Conservation (phyloP, 495 filamentous ascomycete genomes). For the Mytilinidion resinicola region DNA sequence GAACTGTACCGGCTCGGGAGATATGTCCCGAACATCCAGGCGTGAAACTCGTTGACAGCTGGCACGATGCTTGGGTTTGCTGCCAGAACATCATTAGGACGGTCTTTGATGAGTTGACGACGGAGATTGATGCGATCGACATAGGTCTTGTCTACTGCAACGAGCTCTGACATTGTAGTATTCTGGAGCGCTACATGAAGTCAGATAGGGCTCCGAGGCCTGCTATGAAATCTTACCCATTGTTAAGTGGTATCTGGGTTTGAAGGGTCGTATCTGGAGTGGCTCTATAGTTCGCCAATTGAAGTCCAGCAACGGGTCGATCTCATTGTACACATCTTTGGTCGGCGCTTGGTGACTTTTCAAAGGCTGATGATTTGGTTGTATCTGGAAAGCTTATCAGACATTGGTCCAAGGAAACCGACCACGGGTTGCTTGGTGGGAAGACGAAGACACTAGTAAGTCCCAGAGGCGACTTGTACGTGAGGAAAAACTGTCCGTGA, state of each 20-base stretch:
- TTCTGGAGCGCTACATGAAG: slow-evolving; percentile 42
- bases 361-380: no score
- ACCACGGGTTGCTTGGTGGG: no score
- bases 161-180: slow-evolving; percentile 53
- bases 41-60: slow-evolving; percentile 60
- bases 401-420: no score
- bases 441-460: no score
- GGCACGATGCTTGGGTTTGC: slow-evolving; percentile 38
- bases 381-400: no score
- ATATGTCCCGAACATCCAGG: slow-evolving; percentile 55
- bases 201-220: background rate
- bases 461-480: no score
- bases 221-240: slow-evolving; percentile 51
- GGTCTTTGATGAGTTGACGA: slow-evolving; percentile 42
- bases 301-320: slow-evolving; percentile 53
- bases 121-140: slow-evolving; percentile 50
- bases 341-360: background rate
- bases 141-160: slow-evolving; percentile 64
- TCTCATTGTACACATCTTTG: slow-evolving; percentile 30
- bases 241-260: slow-evolving; percentile 63
- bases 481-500: no score
- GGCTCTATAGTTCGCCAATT: slow-evolving; percentile 56
- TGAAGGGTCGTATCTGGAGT: slow-evolving; percentile 59
- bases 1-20: slow-evolving; percentile 60
- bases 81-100: slow-evolving; percentile 42